Evolutionary conservation across 1,284 basidiomycete species (phyloP).

Genomic region (Puccinia coronata): DNA sequence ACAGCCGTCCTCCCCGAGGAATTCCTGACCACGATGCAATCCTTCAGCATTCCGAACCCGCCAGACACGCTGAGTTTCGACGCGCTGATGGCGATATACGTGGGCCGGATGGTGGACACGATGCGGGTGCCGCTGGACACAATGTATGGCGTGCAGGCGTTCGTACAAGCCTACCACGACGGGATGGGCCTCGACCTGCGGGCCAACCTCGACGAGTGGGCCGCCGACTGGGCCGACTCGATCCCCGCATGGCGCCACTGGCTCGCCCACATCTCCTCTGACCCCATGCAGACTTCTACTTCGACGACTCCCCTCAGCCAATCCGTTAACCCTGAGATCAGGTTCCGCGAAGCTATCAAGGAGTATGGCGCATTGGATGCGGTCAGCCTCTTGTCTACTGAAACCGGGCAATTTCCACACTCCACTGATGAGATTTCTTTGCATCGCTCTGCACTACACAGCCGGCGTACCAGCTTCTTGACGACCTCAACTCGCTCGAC

Average conservation of each 20-base stretch:
- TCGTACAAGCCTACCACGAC: conserved; percentile 3
- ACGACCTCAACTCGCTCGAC: conserved; percentile 18
- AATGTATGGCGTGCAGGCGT: conserved; percentile 10
- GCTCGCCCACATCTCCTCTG: neutral
- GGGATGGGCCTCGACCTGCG: neutral
- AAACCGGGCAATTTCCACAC: neutral
- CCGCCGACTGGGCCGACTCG: conserved; percentile 13
- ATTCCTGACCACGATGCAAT: neutral
- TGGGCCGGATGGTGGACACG: conserved; percentile 11
- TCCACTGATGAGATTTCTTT: neutral
- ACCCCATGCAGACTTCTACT: neutral
- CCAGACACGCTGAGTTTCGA: conserved; percentile 25
- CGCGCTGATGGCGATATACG: conserved; percentile 23
- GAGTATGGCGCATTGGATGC: conserved; percentile 19
- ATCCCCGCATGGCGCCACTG: conserved; percentile 5
- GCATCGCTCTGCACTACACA: neutral
- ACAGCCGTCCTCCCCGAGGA: conserved; percentile 7
- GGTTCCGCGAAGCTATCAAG: conserved; percentile 1
- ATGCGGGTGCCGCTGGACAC: neutral
- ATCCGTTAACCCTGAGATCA: neutral
- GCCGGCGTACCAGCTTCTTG: conserved; percentile 8
- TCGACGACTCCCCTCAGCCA: too few relatives aligned
- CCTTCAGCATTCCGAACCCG: conserved; percentile 7
- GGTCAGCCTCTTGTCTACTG: neutral
- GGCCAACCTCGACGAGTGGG: conserved; percentile 13